These are phyloP conservation scores for Aspergillus luchuensis DNA, from an alignment of 2,329 filamentous ascomycete genomes.

Conservation along the genomic window DNA sequence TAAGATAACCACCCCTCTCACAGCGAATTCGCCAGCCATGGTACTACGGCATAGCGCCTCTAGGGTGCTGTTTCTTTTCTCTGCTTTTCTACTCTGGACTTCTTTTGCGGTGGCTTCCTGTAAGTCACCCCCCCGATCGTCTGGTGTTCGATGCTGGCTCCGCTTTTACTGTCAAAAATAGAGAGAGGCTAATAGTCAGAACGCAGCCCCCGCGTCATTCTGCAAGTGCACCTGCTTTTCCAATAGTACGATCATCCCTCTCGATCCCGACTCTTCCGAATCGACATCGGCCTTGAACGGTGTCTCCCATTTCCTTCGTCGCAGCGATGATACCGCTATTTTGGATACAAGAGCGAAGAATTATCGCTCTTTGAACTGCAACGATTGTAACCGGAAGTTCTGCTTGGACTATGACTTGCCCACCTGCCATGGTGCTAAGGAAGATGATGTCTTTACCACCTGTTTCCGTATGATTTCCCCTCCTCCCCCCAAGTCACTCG, in stretches of 20 bases:
- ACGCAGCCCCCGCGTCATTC: constrained; percentile 59
- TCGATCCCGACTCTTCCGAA: constrained; percentile 48
- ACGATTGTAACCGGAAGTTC: constrained; percentile 68
- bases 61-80: constrained; percentile 28
- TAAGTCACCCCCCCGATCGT: constrained; percentile 26
- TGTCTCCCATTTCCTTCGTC: constrained; percentile 25
- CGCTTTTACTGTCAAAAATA: background rate
- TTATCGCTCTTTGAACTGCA: constrained; percentile 56
- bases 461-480: constrained; percentile 58
- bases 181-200: background rate
- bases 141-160: background rate
- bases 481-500: background rate
- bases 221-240: constrained; percentile 72
- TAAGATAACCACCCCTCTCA: background rate
- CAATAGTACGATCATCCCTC: constrained; percentile 68
- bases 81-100: constrained; percentile 29
- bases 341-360: constrained; percentile 33
- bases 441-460: constrained; percentile 65
- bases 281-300: constrained; percentile 23
- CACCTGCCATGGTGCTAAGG: constrained; percentile 62
- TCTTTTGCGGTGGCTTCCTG: constrained; percentile 38
- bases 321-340: constrained; percentile 21
- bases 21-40: constrained; percentile 20
- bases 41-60: constrained; percentile 17
- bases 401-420: constrained; percentile 64